phyloP scores from a whole-genome alignment of 2,329 filamentous ascomycete genomes.

The Penicillium sp. region DNA sequence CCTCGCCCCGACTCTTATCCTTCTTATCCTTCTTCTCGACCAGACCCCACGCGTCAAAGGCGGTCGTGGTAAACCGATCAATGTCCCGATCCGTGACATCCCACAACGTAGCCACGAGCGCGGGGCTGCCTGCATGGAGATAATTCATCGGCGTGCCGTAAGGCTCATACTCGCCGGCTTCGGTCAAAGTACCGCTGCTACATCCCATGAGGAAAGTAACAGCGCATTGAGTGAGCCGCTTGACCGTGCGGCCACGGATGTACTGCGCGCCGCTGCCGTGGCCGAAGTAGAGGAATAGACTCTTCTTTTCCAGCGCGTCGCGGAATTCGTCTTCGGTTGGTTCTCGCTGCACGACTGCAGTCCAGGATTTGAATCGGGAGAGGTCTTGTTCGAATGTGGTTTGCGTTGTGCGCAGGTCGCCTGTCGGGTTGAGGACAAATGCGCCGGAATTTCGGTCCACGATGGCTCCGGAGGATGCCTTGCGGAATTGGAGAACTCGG shows the following conservation, averaged over 20 bases:
- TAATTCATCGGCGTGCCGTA: constrained; percentile 89
- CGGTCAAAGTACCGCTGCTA: constrained; percentile 75
- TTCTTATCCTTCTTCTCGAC: constrained; percentile 46
- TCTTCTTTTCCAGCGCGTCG: constrained; percentile 60
- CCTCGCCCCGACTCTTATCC: constrained; percentile 27
- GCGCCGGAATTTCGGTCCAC: constrained; percentile 40
- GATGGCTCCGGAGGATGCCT: constrained; percentile 19
- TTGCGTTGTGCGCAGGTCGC: constrained; percentile 79
- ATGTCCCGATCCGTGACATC: constrained; percentile 98
- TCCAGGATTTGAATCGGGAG: constrained; percentile 58
- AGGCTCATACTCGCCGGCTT: constrained; percentile 85
- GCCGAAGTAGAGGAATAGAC: constrained; percentile 88
- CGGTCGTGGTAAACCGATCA: constrained; percentile 78
- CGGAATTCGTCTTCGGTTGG: constrained; percentile 80
- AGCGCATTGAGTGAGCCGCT: constrained; percentile 73
- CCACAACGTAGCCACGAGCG: constrained; percentile 90
- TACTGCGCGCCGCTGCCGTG: constrained; percentile 95
- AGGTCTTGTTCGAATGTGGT: constrained; percentile 68
- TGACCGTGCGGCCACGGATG: constrained; percentile 79
- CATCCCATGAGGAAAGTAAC: constrained; percentile 92
- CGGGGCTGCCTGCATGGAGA: constrained; percentile 80
- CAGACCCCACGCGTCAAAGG: constrained; percentile 86
- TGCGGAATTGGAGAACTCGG: constrained; percentile 59
- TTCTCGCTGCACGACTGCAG: constrained; percentile 62
- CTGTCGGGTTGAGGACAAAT: constrained; percentile 86